Percentiles rank a stretch among this genome's conserved stretches.
Conservation (phyloP, 768 basidiomycete genomes). For the Porphyrellus cyaneotinctus region DNA sequence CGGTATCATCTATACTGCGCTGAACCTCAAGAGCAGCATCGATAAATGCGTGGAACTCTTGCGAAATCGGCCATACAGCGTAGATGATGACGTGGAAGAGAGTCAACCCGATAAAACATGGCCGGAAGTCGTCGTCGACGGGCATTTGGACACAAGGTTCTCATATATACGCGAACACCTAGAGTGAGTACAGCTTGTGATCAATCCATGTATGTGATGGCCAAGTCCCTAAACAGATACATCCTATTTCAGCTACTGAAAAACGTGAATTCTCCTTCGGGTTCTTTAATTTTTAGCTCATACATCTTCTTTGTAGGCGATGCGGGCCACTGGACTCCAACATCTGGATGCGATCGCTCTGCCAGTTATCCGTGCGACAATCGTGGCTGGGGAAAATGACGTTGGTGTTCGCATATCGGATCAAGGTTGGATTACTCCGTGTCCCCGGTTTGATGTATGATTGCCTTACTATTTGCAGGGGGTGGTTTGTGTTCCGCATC, state of each 20-base stretch:
- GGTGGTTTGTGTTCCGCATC: constrained; percentile 60
- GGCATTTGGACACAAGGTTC: constrained; percentile 65
- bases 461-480: constrained; percentile 40
- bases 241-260: constrained; percentile 88
- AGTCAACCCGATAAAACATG: constrained; percentile 34
- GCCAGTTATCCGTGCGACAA: constrained; percentile 70
- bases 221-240: constrained; percentile 47
- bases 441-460: background rate
- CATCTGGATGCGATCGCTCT: constrained; percentile 41
- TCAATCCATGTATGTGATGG: background rate
- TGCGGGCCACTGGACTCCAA: constrained; percentile 59
- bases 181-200: constrained; percentile 48
- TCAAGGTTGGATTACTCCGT: constrained; percentile 51
- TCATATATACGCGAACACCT: constrained; percentile 85
- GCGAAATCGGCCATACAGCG: constrained; percentile 41
- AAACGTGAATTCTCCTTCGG: constrained; percentile 52
- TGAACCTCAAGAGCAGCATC: constrained; percentile 67
- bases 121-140: constrained; percentile 70
- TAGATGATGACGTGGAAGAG: constrained; percentile 37
- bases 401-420: constrained; percentile 87
- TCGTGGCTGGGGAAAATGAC: constrained; percentile 69
- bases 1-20: constrained; percentile 77
- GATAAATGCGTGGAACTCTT: constrained; percentile 63
- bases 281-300: background rate
- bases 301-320: constrained; percentile 44